Percentiles rank a stretch among this genome's conserved stretches.
These are phyloP conservation scores for Vigna reflexopilosa DNA, from an alignment of 306 rosid genomes.

Conservation along the genomic window DNA sequence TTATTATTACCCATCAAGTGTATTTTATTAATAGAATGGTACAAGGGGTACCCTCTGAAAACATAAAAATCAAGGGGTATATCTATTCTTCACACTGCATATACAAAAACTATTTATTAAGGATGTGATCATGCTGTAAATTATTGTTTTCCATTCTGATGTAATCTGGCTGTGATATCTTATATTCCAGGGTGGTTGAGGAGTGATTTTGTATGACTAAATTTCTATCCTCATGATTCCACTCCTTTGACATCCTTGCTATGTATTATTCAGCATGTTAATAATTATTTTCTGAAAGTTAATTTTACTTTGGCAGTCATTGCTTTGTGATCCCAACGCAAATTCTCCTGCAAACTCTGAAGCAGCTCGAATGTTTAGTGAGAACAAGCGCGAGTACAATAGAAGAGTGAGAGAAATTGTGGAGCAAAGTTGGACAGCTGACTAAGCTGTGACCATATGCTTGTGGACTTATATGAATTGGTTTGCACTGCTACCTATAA, in stretches of 20 bases:
- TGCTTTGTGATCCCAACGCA: conserved; percentile 95
- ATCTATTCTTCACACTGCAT: neutral
- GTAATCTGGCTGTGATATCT: neutral
- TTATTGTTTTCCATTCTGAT: neutral
- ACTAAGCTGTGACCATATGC: conserved; percentile 45
- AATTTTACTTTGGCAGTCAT: conserved; percentile 65
- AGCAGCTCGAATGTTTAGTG: conserved; percentile 97
- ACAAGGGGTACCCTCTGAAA: neutral
- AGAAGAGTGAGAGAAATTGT: conserved; percentile 89
- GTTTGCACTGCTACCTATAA: conserved; percentile 39
- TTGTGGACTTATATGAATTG: conserved; percentile 36
- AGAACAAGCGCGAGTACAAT: conserved; percentile 96
- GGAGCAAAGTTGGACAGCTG: conserved; percentile 99
- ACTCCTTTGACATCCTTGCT: neutral
- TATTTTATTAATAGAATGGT: neutral
- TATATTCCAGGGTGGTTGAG: neutral
- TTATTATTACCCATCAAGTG: neutral
- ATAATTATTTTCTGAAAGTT: neutral
- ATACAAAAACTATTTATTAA: neutral
- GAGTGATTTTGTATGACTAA: neutral
- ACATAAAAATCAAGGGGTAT: neutral
- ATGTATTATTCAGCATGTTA: conserved; percentile 5
- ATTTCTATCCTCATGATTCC: conserved; percentile 8
- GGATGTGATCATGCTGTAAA: conserved; percentile 2
- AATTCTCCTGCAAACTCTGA: conserved; percentile 97